A percentile compares a stretch with the other conserved stretches of the same genome.
phyloP scores from a whole-genome alignment of 768 basidiomycete species.

The Russula dissimulans region DNA sequence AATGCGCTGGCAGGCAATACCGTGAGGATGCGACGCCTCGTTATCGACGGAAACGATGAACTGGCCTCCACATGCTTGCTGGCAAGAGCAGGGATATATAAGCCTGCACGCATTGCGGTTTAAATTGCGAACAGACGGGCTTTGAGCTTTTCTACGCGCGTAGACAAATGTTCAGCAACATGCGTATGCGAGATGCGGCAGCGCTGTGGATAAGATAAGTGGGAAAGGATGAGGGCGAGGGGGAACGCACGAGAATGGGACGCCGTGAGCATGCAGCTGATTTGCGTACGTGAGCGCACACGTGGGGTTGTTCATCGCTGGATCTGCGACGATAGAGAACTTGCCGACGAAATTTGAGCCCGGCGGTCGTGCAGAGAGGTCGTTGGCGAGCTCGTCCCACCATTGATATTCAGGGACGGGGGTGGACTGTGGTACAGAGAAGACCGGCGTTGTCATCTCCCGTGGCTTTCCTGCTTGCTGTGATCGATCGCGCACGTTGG shows the following conservation, averaged over 20 bases:
- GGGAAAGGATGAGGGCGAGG: too few relatives aligned
- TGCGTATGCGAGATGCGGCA: background rate
- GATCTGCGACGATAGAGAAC: constrained; percentile 4
- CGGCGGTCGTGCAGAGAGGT: background rate
- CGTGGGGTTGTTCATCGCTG: background rate
- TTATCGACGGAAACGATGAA: constrained; percentile 3
- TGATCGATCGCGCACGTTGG: background rate
- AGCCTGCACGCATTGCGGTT: background rate
- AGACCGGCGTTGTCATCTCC: background rate
- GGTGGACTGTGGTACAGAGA: background rate
- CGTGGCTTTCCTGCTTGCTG: too few relatives aligned
- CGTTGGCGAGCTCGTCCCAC: background rate
- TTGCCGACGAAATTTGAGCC: constrained; percentile 1
- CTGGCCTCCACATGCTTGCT: background rate
- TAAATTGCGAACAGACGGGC: background rate
- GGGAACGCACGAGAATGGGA: background rate
- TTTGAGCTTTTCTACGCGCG: background rate
- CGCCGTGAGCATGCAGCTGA: background rate
- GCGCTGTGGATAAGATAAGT: background rate
- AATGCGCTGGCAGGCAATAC: constrained; percentile 3
- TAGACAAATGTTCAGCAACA: too few relatives aligned
- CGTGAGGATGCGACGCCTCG: background rate
- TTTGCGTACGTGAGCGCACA: background rate
- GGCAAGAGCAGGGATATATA: background rate
- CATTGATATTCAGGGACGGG: background rate